phyloP scores from a whole-genome alignment of 2,329 filamentous ascomycete species.

The Elsinoe necatrix region DNA sequence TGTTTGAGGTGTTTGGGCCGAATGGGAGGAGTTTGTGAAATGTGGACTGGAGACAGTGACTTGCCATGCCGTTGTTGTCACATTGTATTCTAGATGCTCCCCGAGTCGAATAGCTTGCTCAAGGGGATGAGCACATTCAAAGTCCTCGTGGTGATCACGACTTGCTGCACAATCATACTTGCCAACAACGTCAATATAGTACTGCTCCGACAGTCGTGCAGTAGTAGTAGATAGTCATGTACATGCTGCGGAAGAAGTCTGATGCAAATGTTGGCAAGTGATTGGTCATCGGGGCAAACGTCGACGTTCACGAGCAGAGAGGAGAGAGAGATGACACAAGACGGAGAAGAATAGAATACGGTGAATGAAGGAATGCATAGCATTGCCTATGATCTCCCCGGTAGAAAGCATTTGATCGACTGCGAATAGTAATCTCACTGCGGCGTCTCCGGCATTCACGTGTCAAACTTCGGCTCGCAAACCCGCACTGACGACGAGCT shows the following conservation, averaged over 20 bases:
- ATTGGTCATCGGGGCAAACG: background rate
- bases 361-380: too few species aligned
- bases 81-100: too few species aligned
- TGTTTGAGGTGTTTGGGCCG: background rate
- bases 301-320: background rate
- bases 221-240: background rate
- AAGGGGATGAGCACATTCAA: too few species aligned
- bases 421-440: background rate
- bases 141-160: too few species aligned
- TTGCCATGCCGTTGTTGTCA: too few species aligned
- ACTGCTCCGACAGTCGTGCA: too few species aligned
- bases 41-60: too few species aligned
- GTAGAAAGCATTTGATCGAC: background rate
- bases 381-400: too few species aligned
- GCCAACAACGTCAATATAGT: too few species aligned
- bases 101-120: too few species aligned
- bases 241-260: background rate
- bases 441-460: background rate
- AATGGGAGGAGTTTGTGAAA: background rate
- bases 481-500: slow-evolving; percentile 2
- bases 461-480: background rate
- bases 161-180: too few species aligned
- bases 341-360: background rate
- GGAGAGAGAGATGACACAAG: background rate
- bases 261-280: background rate